phyloP scores from a whole-genome alignment of 257 asterid genomes.

The Haberlea rhodopensis region DNA sequence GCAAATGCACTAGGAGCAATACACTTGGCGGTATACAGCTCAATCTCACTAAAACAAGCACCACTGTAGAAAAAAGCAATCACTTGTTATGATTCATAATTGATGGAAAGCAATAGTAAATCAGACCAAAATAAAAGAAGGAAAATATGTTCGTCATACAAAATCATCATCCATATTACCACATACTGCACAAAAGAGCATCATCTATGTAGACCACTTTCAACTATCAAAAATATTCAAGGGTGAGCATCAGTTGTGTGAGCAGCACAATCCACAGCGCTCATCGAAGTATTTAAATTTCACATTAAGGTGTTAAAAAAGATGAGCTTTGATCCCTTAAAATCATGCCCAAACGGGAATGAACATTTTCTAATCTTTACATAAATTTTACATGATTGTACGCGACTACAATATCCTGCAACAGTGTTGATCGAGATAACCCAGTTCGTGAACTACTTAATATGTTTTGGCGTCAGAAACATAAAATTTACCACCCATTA shows the following conservation, averaged over 20 bases:
- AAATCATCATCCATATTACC: slow-evolving; percentile 6
- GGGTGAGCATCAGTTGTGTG: not conserved
- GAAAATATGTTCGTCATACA: not conserved
- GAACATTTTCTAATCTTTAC: slow-evolving; percentile 2
- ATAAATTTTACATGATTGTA: not conserved
- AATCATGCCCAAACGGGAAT: not conserved
- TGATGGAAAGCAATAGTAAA: not conserved
- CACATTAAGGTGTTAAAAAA: not conserved
- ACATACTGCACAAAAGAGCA: not conserved
- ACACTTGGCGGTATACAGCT: not conserved
- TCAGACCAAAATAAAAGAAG: not conserved
- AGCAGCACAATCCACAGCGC: not conserved
- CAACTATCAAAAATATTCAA: not conserved
- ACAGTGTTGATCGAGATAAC: not conserved
- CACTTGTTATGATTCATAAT: not conserved
- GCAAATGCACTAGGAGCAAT: slow-evolving; percentile 1
- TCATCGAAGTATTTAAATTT: not conserved
- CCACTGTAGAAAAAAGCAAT: not conserved
- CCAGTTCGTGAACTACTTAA: not conserved
- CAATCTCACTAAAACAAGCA: not conserved
- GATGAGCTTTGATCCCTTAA: not conserved
- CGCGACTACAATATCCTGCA: not conserved
- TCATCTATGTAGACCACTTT: slow-evolving; percentile 2
- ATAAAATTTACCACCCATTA: not conserved
- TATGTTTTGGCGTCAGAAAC: not conserved